Conservation (phyloP, 495 filamentous ascomycete species). For the Neurospora sp. region DNA sequence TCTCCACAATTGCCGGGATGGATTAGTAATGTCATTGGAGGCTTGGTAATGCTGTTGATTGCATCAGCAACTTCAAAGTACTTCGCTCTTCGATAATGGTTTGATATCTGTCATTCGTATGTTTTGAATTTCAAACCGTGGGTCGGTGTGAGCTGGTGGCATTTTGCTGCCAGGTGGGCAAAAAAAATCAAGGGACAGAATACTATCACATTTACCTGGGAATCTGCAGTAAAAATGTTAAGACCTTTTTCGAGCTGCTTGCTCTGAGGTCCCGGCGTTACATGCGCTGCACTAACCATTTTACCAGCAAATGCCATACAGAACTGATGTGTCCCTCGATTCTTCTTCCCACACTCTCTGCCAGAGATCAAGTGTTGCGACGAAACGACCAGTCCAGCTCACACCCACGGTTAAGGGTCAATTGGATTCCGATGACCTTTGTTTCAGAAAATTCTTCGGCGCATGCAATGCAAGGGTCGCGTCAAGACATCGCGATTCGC, state of each 20-base stretch:
- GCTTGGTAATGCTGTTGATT: background rate
- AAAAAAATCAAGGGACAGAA: background rate
- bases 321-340: background rate
- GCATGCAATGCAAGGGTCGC: background rate
- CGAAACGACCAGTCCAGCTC: background rate
- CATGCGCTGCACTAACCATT: background rate
- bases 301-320: background rate
- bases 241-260: background rate
- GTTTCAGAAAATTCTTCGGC: background rate
- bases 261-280: background rate
- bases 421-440: background rate
- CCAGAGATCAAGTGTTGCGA: background rate
- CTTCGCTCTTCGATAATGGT: too few relatives aligned
- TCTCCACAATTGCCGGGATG: background rate
- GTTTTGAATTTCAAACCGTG: background rate
- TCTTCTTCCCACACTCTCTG: background rate
- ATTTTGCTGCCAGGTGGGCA: too few relatives aligned
- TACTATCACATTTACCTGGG: background rate
- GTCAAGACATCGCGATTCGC: background rate
- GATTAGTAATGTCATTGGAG: background rate
- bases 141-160: background rate
- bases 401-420: background rate
- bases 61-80: background rate
- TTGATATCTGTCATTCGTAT: background rate
- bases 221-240: background rate